phyloP scores from a whole-genome alignment of 192 early-diverging fungal species.

The Phlyctochytrium planicorne region DNA sequence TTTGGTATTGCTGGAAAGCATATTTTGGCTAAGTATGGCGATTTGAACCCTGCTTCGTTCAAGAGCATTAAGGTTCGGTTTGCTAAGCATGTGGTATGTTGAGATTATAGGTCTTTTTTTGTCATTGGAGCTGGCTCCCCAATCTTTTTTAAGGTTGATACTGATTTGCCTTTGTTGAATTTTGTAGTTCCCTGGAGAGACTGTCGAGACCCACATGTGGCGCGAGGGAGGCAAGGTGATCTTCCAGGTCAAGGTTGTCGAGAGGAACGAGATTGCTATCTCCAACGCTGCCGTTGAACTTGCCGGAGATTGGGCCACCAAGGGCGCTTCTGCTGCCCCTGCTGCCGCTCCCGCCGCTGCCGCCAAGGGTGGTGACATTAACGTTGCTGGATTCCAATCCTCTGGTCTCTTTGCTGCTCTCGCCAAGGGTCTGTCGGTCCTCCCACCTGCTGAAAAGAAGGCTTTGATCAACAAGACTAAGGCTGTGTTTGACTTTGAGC shows the following conservation, averaged over 20 bases:
- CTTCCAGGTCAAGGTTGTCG: conserved; percentile 92
- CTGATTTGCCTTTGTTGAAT: background rate
- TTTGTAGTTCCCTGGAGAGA: conserved; percentile 85
- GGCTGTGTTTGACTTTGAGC: conserved; percentile 83
- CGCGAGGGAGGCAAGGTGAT: conserved; percentile 82
- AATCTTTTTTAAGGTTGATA: conserved; percentile 25
- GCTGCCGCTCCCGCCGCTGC: conserved; percentile 29
- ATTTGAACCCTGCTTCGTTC: conserved; percentile 63
- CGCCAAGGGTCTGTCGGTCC: conserved; percentile 51
- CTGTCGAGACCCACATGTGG: conserved; percentile 98
- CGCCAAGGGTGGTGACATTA: conserved; percentile 33
- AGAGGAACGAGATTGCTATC: conserved; percentile 88
- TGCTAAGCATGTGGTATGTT: conserved; percentile 30
- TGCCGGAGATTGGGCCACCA: conserved; percentile 37
- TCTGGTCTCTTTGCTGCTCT: conserved; percentile 74
- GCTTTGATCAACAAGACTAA: conserved; percentile 73
- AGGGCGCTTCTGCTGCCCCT: conserved; percentile 11
- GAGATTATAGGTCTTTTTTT: conserved; percentile 6
- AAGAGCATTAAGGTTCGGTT: conserved; percentile 82
- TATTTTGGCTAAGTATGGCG: conserved; percentile 75
- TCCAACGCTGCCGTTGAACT: conserved; percentile 92
- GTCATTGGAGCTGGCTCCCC: conserved; percentile 13
- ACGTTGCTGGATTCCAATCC: conserved; percentile 71
- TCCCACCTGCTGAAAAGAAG: conserved; percentile 62
- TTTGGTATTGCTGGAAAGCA: conserved; percentile 93